Conservation (phyloP, 78 protist species). For the Protostelium mycophagum region DNA sequence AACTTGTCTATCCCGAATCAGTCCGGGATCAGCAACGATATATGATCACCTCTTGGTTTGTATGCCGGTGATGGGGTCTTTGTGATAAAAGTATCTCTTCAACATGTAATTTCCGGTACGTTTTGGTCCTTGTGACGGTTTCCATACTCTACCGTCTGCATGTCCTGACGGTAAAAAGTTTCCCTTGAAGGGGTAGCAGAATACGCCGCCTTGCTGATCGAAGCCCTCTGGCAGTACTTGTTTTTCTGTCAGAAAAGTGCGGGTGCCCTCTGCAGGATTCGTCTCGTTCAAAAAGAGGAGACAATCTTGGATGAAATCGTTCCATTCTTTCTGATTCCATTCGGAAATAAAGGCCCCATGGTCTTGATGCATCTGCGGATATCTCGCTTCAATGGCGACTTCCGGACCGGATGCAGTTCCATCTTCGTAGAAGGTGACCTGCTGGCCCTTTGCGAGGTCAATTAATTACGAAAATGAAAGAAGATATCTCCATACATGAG, state of each 20-base stretch:
- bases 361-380: background rate
- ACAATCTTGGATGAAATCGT: background rate
- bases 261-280: background rate
- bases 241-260: background rate
- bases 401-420: background rate
- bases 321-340: background rate
- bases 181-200: background rate
- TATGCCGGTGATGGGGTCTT: background rate
- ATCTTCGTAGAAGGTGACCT: background rate
- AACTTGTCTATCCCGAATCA: background rate
- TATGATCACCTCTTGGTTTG: background rate
- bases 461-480: background rate
- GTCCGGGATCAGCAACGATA: background rate
- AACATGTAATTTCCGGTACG: background rate
- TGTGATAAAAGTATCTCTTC: background rate
- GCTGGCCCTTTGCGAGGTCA: too few species aligned
- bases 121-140: background rate
- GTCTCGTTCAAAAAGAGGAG: background rate
- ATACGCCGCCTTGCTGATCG: background rate
- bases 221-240: background rate
- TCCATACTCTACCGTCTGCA: background rate
- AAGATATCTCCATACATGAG: background rate
- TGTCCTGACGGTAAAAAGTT: background rate
- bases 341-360: background rate
- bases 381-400: background rate